A percentile compares a stretch with the other conserved stretches of the same genome.
phyloP scores from a whole-genome alignment of 495 filamentous ascomycete genomes.

The Penicillium desertorum region DNA sequence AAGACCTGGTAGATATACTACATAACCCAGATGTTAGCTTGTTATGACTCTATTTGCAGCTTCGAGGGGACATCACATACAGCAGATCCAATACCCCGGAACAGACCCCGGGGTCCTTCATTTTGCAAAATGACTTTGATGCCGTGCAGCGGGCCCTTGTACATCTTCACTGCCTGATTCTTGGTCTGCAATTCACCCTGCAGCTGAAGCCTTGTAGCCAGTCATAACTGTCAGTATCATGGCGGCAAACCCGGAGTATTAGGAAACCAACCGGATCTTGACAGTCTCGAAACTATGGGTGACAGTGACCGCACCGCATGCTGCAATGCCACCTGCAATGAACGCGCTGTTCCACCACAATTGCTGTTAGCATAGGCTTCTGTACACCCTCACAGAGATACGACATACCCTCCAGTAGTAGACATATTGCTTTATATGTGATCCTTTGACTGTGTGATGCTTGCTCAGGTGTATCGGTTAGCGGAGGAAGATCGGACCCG shows the following conservation, averaged over 20 bases:
- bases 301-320: slow-evolving; percentile 94
- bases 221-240: not conserved
- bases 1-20: slow-evolving; percentile 96
- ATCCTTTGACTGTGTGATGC: slow-evolving; percentile 3
- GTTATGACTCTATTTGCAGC: not conserved
- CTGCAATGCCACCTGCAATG: slow-evolving; percentile 92
- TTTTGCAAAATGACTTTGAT: slow-evolving; percentile 88
- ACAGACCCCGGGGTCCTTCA: slow-evolving; percentile 82
- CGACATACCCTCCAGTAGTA: slow-evolving; percentile 52
- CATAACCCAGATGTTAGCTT: not conserved
- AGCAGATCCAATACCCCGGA: slow-evolving; percentile 86
- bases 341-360: slow-evolving; percentile 56
- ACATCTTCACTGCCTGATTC: slow-evolving; percentile 76
- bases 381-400: not conserved
- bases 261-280: slow-evolving; percentile 77
- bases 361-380: slow-evolving; percentile 17
- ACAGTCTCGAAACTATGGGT: slow-evolving; percentile 99
- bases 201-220: slow-evolving; percentile 70
- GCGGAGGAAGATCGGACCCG: slow-evolving; percentile 25
- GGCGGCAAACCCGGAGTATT: not conserved
- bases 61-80: slow-evolving; percentile 41
- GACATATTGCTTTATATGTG: slow-evolving; percentile 38
- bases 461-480: slow-evolving; percentile 14
- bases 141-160: slow-evolving; percentile 90
- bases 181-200: slow-evolving; percentile 94